Evolutionary conservation across 1,284 basidiomycete species (phyloP), one percentile per base, ranked within the genome.

Genomic region (Ceratobasidium sp.): DNA sequence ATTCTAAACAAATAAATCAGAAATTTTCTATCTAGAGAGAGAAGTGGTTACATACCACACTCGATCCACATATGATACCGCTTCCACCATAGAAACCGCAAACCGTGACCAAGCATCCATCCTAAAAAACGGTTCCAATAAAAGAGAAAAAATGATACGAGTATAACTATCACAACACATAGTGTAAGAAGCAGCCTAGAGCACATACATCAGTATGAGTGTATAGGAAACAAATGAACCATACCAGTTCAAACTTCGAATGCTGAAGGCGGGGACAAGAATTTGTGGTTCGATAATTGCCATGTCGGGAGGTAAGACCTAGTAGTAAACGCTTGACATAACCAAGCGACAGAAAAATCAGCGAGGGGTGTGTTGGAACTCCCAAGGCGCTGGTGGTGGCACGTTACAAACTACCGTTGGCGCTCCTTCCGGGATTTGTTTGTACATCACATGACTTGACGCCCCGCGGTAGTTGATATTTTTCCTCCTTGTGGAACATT

Each of bases 41-140:
- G n/a, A n/a, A n/a, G n/a, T 50, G 14, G 35, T 38, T 26, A 80
- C 85, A 74, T 76, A 90, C 93, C 91, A 74, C 94, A 88, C 78
- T 91, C 87, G 55, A 95, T 82, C 90, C 91, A 95, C 78, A 88
- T 84, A 77, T 90, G 91, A 66, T 75, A 74, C 74, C 88, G 84
- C 75, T 89, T 89, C 92, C 94, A 94, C 75, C 88, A 88, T 55
- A 86, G 80, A 14, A 92, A 78, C 50, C 91, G 89, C 49, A 93
- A 81, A 16, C 86, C 75, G 63, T 87, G 80, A 21, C 87, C 86
- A 73, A 95, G 81, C 73, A 92, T 75, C 71, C 87, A 87, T 11
- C 89, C 94, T 73, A 95, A 80, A 58, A 96, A 83, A 44, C 94
- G 88, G 81, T 96, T 96, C 88, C 91, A 94, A 83, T 92, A 96